These are phyloP conservation scores for Cicer yamashitae DNA, from an alignment of 306 rosid genomes.

Conservation along the genomic window DNA sequence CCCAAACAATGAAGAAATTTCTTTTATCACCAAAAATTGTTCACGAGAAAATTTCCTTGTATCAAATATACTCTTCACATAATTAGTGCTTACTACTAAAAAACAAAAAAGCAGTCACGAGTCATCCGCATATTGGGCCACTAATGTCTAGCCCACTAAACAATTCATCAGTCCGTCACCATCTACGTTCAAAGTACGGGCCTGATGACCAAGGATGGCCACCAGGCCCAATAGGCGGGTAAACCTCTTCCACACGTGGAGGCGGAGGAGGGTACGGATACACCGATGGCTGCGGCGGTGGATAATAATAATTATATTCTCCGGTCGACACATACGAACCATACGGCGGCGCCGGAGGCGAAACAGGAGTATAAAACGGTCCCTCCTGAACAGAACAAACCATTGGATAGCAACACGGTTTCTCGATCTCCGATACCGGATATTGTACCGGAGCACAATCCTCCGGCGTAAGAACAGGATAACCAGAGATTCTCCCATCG, in stretches of 20 bases:
- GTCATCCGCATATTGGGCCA: background rate
- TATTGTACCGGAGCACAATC: conserved; percentile 11
- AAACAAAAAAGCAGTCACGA: background rate
- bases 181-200: conserved; percentile 40
- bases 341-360: background rate
- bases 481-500: conserved; percentile 49
- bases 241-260: conserved; percentile 16
- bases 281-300: conserved; percentile 30
- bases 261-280: conserved; percentile 43
- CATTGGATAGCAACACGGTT: conserved; percentile 38
- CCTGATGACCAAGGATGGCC: conserved; percentile 38
- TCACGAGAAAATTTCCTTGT: background rate
- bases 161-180: conserved; percentile 21
- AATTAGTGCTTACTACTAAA: background rate
- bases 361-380: background rate
- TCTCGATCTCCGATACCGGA: conserved; percentile 7
- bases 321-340: conserved; percentile 21
- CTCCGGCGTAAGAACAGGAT: conserved; percentile 43
- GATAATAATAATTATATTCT: conserved; percentile 7
- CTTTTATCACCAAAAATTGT: background rate
- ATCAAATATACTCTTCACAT: background rate
- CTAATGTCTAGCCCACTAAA: background rate
- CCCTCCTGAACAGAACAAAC: background rate
- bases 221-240: conserved; percentile 38
- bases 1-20: background rate